A percentile compares a stretch with the other conserved stretches of the same genome.
Evolutionary conservation across 1,139 yeast genomes (phyloP).

Genomic region (Suhomyces bolitotheri): DNA sequence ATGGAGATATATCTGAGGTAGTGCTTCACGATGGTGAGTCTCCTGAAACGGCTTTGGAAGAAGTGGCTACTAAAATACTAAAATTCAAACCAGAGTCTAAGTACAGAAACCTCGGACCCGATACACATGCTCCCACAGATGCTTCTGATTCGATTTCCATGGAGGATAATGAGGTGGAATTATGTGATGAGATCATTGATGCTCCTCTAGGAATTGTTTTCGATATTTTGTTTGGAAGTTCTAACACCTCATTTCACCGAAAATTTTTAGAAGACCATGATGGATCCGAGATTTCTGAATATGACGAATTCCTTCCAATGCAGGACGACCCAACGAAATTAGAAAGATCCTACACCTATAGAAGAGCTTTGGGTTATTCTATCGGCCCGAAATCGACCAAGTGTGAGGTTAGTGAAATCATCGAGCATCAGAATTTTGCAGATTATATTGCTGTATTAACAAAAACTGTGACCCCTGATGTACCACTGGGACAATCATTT

Average conservation of each 20-base stretch:
- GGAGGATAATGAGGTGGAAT: conserved; percentile 32
- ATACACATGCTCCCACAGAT: conserved; percentile 36
- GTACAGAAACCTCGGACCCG: conserved; percentile 46
- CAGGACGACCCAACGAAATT: conserved; percentile 33
- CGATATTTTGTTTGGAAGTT: conserved; percentile 48
- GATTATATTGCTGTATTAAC: conserved; percentile 39
- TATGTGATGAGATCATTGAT: conserved; percentile 34
- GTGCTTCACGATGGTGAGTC: conserved; percentile 1
- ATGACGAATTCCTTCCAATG: conserved; percentile 37
- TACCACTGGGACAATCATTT: conserved; percentile 59
- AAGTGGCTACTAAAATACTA: conserved; percentile 18
- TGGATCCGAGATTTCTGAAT: conserved; percentile 48
- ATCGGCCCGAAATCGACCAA: conserved; percentile 60
- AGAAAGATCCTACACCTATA: conserved; percentile 43
- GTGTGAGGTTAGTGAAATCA: conserved; percentile 49
- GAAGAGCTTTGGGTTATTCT: conserved; percentile 50
- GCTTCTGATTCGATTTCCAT: conserved; percentile 19
- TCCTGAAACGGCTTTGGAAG: not conserved
- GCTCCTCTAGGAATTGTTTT: conserved; percentile 55
- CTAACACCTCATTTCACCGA: conserved; percentile 41
- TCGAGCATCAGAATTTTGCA: conserved; percentile 43
- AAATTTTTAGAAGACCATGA: conserved; percentile 45
- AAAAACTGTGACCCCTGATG: conserved; percentile 54
- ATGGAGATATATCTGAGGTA: conserved; percentile 11
- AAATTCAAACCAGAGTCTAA: conserved; percentile 32